phyloP scores from a whole-genome alignment of 1,284 basidiomycete species.

The Melampsora americana region DNA sequence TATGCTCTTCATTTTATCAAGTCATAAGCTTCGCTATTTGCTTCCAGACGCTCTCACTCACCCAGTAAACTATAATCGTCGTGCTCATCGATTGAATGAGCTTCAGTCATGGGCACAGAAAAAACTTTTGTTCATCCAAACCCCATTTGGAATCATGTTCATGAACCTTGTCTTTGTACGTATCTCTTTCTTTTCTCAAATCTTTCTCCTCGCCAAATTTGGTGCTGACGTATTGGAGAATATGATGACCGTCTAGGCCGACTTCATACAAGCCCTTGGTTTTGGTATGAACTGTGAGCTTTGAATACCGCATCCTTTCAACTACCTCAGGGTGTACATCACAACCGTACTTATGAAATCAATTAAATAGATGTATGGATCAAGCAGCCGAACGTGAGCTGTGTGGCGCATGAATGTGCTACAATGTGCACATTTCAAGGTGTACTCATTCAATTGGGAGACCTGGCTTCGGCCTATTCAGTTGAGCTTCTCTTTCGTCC shows the following conservation, averaged over 20 bases:
- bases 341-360: background rate
- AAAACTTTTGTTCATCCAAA: slow-evolving; percentile 5
- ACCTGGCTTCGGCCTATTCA: slow-evolving; percentile 34
- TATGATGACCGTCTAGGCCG: slow-evolving; percentile 3
- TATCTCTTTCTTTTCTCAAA: background rate
- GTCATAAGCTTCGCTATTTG: background rate
- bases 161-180: slow-evolving; percentile 41
- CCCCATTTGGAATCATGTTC: slow-evolving; percentile 35
- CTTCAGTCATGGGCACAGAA: background rate
- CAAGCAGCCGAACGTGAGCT: no score
- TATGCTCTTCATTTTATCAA: slow-evolving; percentile 26
- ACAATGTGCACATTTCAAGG: slow-evolving; percentile 35
- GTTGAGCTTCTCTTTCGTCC: slow-evolving; percentile 8
- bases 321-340: no score
- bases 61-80: background rate
- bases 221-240: background rate
- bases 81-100: background rate
- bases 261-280: slow-evolving; percentile 43
- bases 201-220: no score
- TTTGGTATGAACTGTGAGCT: slow-evolving; percentile 41
- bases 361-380: slow-evolving; percentile 25
- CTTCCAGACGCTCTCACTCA: background rate
- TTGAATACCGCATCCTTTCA: no score
- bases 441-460: slow-evolving; percentile 40
- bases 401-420: slow-evolving; percentile 4